Evolutionary conservation across 176 grass and related monocot species (phyloP).

Genomic region (Urochloa ruziziensis): DNA sequence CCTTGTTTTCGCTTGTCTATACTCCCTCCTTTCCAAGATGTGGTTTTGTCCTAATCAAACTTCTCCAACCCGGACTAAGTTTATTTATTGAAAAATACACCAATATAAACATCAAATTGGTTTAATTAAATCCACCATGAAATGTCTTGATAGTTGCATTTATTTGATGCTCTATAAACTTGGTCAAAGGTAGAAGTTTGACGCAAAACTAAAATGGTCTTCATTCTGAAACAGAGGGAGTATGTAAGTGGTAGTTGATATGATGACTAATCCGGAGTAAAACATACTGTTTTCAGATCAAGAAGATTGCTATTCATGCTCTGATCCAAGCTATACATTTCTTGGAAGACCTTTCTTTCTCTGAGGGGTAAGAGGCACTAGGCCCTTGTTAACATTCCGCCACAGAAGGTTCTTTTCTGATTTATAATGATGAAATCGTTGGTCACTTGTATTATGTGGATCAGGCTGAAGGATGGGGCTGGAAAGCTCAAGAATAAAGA

Average conservation of each 20-base stretch:
- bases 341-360: conserved; percentile 21
- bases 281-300: conserved; percentile 28
- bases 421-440: neutral
- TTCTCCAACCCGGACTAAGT: too few relatives aligned
- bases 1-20: neutral
- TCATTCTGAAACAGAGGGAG: too few relatives aligned
- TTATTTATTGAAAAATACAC: too few relatives aligned
- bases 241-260: neutral
- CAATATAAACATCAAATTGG: too few relatives aligned
- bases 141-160: too few relatives aligned
- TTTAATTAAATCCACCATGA: too few relatives aligned
- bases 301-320: conserved; percentile 74
- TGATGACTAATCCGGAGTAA: neutral
- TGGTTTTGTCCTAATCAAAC: too few relatives aligned
- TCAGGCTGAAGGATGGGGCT: neutral
- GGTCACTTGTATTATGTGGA: neutral
- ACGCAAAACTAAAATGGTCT: too few relatives aligned
- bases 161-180: too few relatives aligned
- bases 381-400: neutral
- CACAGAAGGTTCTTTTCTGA: neutral
- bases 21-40: too few relatives aligned
- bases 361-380: conserved; percentile 33
- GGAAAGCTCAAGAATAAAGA: neutral
- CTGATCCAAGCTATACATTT: conserved; percentile 37
- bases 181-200: too few relatives aligned